phyloP scores from a whole-genome alignment of 2,329 filamentous ascomycete genomes.

The Pestalotiopsis sp. region DNA sequence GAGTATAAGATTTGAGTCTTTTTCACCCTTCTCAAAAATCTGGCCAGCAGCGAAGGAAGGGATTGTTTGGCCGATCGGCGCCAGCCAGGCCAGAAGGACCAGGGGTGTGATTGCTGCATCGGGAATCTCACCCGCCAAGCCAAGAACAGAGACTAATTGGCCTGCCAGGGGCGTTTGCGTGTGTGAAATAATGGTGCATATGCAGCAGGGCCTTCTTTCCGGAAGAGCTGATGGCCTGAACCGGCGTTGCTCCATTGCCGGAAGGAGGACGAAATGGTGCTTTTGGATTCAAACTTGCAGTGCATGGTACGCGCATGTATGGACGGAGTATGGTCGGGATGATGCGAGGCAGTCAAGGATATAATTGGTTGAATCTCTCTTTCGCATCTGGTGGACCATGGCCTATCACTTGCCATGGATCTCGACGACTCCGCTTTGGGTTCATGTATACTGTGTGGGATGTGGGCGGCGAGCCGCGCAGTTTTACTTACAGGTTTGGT shows the following conservation, averaged over 20 bases:
- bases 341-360: neutral
- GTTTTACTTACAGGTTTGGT: neutral
- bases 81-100: neutral
- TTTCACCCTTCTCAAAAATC: neutral
- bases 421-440: neutral
- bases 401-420: neutral
- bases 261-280: neutral
- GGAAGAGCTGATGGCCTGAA: neutral
- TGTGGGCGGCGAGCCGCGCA: neutral
- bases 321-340: neutral
- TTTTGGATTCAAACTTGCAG: neutral
- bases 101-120: neutral
- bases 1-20: too few relatives aligned
- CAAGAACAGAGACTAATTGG: neutral
- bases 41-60: neutral
- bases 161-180: neutral
- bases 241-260: neutral
- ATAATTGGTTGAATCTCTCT: neutral
- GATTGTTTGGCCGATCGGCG: neutral
- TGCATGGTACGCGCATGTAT: neutral
- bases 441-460: neutral
- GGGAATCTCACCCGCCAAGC: constrained; percentile 5
- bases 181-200: neutral
- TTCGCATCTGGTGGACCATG: neutral
- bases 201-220: neutral